These are phyloP conservation scores for Cordyceps javanica DNA, from an alignment of 2,329 filamentous ascomycete genomes.

Conservation along the genomic window DNA sequence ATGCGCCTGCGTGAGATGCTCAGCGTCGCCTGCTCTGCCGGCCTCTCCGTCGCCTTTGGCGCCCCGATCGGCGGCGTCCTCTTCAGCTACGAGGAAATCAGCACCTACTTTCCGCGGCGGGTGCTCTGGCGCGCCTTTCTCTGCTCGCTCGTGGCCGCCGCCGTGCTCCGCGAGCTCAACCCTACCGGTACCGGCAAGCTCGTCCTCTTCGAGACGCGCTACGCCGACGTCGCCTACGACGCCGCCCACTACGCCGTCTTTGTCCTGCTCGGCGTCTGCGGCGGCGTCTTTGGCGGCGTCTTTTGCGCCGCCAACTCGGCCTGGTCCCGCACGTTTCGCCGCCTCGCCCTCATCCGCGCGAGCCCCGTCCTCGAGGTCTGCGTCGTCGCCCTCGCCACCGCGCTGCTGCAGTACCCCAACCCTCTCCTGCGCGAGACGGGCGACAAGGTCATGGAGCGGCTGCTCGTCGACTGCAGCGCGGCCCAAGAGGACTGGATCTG, in stretches of 20 bases:
- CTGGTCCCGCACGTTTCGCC: constrained; percentile 66
- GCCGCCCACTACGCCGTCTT: constrained; percentile 90
- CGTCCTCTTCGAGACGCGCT: constrained; percentile 92
- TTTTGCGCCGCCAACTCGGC: constrained; percentile 94
- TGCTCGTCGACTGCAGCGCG: constrained; percentile 85
- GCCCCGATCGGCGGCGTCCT: constrained; percentile 90
- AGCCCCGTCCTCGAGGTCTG: constrained; percentile 75
- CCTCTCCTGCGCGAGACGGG: constrained; percentile 91
- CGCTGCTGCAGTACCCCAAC: constrained; percentile 90
- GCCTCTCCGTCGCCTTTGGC: constrained; percentile 90
- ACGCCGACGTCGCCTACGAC: constrained; percentile 86
- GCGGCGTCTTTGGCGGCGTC: constrained; percentile 85
- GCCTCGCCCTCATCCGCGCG: constrained; percentile 55
- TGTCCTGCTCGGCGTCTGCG: constrained; percentile 75
- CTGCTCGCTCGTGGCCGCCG: constrained; percentile 98
- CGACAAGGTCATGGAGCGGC: constrained; percentile 81
- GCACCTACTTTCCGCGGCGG: constrained; percentile 97
- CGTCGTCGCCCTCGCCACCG: constrained; percentile 70
- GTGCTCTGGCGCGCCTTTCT: constrained; percentile 99
- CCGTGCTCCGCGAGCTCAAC: constrained; percentile 86
- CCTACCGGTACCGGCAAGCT: constrained; percentile 94
- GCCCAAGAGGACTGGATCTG: constrained; percentile 80
- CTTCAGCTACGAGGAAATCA: constrained; percentile 92
- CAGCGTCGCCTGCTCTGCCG: constrained; percentile 84
- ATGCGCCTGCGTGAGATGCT: constrained; percentile 90